A percentile compares a stretch with the other conserved stretches of the same genome.
Conservation (phyloP, 2,329 filamentous ascomycete genomes). For the Colletotrichum agaves region DNA sequence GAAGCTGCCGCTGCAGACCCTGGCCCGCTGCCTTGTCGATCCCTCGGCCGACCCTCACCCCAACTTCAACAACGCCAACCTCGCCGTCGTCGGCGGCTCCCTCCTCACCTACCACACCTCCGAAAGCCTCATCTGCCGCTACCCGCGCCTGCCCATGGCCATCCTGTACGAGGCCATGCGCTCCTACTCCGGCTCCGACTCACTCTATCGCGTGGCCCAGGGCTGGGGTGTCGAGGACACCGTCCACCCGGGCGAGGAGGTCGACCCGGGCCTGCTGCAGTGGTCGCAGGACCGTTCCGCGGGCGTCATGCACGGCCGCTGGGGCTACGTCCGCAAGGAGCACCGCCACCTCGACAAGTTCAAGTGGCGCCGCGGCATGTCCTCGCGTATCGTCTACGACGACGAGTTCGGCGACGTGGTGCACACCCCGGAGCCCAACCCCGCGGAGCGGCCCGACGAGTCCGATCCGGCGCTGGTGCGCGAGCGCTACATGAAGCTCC, state of each 20-base stretch:
- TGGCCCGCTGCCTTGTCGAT: constrained; percentile 88
- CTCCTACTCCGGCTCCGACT: constrained; percentile 81
- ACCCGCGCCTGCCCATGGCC: constrained; percentile 89
- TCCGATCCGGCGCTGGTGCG: constrained; percentile 30
- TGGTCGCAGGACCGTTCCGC: constrained; percentile 66
- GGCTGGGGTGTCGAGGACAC: constrained; percentile 94
- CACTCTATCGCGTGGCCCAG: constrained; percentile 77
- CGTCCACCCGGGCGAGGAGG: constrained; percentile 88
- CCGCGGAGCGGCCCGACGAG: constrained; percentile 28
- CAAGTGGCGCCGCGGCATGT: constrained; percentile 75
- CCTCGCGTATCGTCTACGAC: constrained; percentile 82
- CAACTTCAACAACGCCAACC: constrained; percentile 87
- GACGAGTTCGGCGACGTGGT: constrained; percentile 82
- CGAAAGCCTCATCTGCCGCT: constrained; percentile 88
- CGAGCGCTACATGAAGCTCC: constrained; percentile 71
- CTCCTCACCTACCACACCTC: constrained; percentile 89
- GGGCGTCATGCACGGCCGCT: constrained; percentile 58
- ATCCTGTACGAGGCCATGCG: constrained; percentile 88
- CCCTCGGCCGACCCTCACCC: constrained; percentile 82
- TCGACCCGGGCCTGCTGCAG: constrained; percentile 91
- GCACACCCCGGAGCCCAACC: constrained; percentile 42
- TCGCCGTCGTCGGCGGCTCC: constrained; percentile 83
- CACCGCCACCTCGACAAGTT: constrained; percentile 55
- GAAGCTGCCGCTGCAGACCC: constrained; percentile 84
- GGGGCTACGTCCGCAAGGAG: constrained; percentile 65